These are phyloP conservation scores for Sporothrix inflata DNA, from an alignment of 2,329 filamentous ascomycete species.

Conservation along the genomic window DNA sequence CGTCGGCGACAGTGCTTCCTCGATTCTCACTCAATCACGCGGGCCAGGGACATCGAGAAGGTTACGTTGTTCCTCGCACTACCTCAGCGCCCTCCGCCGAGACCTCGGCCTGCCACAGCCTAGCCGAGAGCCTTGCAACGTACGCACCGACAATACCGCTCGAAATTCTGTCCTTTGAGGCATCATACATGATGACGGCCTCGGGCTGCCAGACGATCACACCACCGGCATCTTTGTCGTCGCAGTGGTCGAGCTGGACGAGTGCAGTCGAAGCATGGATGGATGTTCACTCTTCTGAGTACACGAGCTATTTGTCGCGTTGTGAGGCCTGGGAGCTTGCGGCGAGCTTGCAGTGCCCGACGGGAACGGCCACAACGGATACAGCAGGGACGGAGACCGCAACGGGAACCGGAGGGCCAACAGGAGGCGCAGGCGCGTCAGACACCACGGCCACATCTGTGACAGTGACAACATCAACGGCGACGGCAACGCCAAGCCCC, in stretches of 20 bases:
- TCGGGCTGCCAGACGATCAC: background rate
- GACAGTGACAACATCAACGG: background rate
- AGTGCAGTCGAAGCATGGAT: conserved; percentile 2
- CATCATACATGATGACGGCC: background rate
- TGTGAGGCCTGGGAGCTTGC: conserved; percentile 11
- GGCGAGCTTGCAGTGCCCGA: background rate
- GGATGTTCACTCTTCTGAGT: background rate
- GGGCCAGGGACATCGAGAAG: background rate
- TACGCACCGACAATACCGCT: conserved; percentile 1
- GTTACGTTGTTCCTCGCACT: background rate
- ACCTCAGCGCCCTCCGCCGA: background rate
- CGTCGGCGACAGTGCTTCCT: background rate
- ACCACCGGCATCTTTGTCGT: background rate
- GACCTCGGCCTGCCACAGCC: background rate
- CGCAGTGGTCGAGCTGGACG: conserved; percentile 5
- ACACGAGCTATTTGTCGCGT: conserved; percentile 10
- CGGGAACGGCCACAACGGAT: background rate
- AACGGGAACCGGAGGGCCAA: background rate
- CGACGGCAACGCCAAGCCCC: background rate
- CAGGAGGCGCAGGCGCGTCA: background rate
- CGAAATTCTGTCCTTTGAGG: conserved; percentile 4
- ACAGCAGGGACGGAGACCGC: background rate
- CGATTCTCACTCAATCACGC: background rate
- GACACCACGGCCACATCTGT: background rate
- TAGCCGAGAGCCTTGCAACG: background rate